Percentiles rank a stretch among this genome's conserved stretches.
Conservation (phyloP, 1,284 basidiomycete genomes). For the Thelephora terrestris region DNA sequence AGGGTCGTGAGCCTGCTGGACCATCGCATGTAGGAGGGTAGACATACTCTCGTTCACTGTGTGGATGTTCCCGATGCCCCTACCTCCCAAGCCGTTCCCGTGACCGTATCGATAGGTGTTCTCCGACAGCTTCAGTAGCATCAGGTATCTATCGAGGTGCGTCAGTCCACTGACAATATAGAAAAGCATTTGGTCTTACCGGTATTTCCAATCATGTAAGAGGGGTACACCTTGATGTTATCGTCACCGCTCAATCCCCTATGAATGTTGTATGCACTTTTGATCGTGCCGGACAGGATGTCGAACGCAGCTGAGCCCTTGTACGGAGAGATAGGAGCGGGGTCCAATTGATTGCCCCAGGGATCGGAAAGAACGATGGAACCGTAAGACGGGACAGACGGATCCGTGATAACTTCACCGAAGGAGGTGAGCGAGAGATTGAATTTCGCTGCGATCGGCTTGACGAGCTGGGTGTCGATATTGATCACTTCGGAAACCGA, state of each 20-base stretch:
- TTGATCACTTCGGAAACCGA: slow-evolving; percentile 32
- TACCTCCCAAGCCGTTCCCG: slow-evolving; percentile 14
- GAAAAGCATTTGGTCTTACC: slow-evolving; percentile 17
- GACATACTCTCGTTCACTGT: slow-evolving; percentile 38
- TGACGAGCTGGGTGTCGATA: slow-evolving; percentile 31
- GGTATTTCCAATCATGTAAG: slow-evolving; percentile 40
- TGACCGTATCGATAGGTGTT: slow-evolving; percentile 43
- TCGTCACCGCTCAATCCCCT: slow-evolving; percentile 19
- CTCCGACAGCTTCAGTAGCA: slow-evolving; percentile 35
- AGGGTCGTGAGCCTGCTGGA: slow-evolving; percentile 2
- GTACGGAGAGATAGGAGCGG: slow-evolving; percentile 45
- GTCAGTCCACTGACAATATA: neutral
- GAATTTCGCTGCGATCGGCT: slow-evolving; percentile 31
- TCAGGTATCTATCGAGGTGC: slow-evolving; percentile 27
- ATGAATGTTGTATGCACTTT: slow-evolving; percentile 31
- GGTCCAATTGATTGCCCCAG: slow-evolving; percentile 36
- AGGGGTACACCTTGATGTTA: slow-evolving; percentile 34
- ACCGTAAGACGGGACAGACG: slow-evolving; percentile 22
- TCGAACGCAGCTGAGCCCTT: slow-evolving; percentile 31
- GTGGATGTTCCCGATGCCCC: slow-evolving; percentile 32
- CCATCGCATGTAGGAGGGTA: neutral
- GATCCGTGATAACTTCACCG: slow-evolving; percentile 21
- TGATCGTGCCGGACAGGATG: slow-evolving; percentile 41
- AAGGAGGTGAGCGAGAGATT: slow-evolving; percentile 44
- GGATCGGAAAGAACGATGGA: slow-evolving; percentile 32